Conservation (phyloP, 2,329 filamentous ascomycete genomes). For the Trichophaea hybrida region DNA sequence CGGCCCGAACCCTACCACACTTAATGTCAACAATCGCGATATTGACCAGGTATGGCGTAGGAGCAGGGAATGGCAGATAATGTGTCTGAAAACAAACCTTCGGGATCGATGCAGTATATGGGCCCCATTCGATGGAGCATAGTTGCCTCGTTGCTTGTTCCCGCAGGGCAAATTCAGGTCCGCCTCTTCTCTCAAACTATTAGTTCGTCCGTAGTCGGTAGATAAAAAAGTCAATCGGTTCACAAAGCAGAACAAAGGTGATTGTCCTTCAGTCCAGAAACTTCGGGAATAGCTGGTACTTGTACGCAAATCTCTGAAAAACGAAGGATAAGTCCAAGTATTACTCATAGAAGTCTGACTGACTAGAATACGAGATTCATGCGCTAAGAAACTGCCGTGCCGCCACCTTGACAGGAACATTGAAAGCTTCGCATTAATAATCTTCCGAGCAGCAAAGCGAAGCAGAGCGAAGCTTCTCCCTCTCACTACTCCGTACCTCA, state of each 20-base stretch:
- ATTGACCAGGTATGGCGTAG: neutral
- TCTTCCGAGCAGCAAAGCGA: neutral
- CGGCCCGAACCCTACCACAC: slow-evolving; percentile 65
- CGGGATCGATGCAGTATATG: slow-evolving; percentile 17
- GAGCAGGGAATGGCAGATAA: neutral
- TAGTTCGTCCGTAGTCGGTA: no score
- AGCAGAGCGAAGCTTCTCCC: no score
- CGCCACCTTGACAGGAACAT: no score
- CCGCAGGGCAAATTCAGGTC: neutral
- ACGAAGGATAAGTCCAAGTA: no score
- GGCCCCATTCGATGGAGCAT: neutral
- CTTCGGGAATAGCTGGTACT: no score
- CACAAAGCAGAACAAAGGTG: no score
- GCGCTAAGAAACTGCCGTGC: no score
- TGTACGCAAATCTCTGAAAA: no score
- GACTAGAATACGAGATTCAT: no score
- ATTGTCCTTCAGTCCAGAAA: no score
- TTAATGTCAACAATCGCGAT: neutral
- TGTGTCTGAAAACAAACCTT: slow-evolving; percentile 12
- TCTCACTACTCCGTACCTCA: neutral
- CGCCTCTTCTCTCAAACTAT: neutral
- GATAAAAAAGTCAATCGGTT: no score
- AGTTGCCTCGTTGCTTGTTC: neutral
- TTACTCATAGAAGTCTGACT: no score
- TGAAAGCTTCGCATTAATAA: neutral